Base-by-base conservation (phyloP, 352 stramenopile genomes). In the Globisporangium carolinianum region DNA sequence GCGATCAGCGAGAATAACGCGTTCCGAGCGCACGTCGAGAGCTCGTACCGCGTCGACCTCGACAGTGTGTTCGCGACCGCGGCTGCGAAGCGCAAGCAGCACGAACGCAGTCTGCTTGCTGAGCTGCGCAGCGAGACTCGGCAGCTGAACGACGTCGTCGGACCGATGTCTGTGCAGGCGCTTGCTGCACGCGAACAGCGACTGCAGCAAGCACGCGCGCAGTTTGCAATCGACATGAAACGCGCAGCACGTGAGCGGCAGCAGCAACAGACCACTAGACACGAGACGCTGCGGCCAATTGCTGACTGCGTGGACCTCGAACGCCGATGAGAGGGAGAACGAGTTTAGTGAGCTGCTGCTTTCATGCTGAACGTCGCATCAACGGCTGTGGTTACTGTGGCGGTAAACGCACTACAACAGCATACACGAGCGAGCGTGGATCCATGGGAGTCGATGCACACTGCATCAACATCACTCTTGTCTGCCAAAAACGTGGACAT, bases 1-100 rank as follows among this genome's bases (percentile, higher is more conserved):
- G 75, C 71, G 0, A 76, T 86, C 53, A 49, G 52, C 6, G 57
- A 72, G 11, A 77, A 65, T 66, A 69, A 82, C 42, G 61, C 49
- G 4, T 72, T 73, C 38, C 67, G 78, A 55, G 60, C 63, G 8
- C 57, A 66, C 35, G 17, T 82, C 3, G 60, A 60, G 32, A 35
- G 47, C 5, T 67, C 59, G 3, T 86, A 88, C 39, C 42, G 53
- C 37, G 58, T 69, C 42, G 66, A 69, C 39, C 48, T 47, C n/a
- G 51, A 52, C 1, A 24, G 37, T 3, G 37, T 45, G 46, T 37
- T 45, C 32, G 41, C 17, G 14, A 36, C 8, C 2, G 47, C 61
- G 38, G 47, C 60, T 39, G 57, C 52, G 32, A 67, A 55, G 32
- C 61, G 56, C 18, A 53, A 55, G 10, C 14, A 35, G 9, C 38